These are phyloP conservation scores for Nannizziopsis barbatae DNA, from an alignment of 2,329 filamentous ascomycete genomes.

Conservation along the genomic window DNA sequence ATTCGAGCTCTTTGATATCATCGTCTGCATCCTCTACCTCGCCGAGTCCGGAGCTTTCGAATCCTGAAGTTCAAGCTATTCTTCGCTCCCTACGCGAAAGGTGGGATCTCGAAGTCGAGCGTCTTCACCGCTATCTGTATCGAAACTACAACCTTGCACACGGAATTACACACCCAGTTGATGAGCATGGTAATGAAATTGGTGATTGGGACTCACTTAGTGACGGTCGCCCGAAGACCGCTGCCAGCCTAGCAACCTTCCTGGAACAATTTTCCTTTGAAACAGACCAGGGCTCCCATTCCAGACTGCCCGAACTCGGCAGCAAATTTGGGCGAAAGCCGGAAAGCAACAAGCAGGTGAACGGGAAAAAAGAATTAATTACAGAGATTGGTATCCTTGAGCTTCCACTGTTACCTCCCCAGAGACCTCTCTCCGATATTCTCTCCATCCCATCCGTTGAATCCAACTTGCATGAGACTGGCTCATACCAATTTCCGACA, in stretches of 20 bases:
- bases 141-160: slow-evolving; percentile 37
- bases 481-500: not conserved
- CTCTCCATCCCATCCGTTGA: slow-evolving; percentile 3
- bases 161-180: slow-evolving; percentile 18
- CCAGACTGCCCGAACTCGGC: not conserved
- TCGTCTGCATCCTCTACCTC: slow-evolving; percentile 10
- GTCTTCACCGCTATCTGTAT: slow-evolving; percentile 35
- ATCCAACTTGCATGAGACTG: not conserved
- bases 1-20: slow-evolving; percentile 1
- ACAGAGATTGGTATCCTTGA: not conserved
- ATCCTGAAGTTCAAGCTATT: slow-evolving; percentile 33
- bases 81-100: slow-evolving; percentile 34
- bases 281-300: not conserved
- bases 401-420: not conserved
- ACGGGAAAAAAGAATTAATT: not conserved
- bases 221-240: slow-evolving; percentile 30
- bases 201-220: slow-evolving; percentile 25
- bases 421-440: slow-evolving; percentile 2
- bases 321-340: not conserved
- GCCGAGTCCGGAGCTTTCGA: slow-evolving; percentile 11
- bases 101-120: slow-evolving; percentile 36
- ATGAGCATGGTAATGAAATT: slow-evolving; percentile 13
- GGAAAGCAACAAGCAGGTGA: not conserved
- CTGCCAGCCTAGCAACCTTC: slow-evolving; percentile 30
- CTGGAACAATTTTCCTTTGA: slow-evolving; percentile 27